Conservation (phyloP, 148 eudicot species). For the Linanthus parryae region DNA sequence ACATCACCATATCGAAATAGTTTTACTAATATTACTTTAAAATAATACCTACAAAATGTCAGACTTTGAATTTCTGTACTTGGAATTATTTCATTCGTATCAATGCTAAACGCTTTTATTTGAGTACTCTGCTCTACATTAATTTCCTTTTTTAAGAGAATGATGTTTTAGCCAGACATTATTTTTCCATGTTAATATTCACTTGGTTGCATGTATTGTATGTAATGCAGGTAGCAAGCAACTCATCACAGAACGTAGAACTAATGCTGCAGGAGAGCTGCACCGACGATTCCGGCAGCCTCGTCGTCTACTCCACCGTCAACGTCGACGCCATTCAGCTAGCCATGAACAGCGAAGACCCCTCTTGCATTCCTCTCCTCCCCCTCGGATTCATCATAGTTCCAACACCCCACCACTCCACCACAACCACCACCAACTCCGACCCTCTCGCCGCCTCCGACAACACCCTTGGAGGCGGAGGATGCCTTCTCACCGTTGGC, state of each 20-base stretch:
- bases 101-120: too few relatives aligned
- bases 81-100: too few relatives aligned
- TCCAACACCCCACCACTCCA: constrained; percentile 38
- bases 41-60: too few relatives aligned
- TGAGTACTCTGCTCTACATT: too few relatives aligned
- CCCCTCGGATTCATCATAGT: constrained; percentile 78
- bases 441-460: constrained; percentile 7
- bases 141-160: too few relatives aligned
- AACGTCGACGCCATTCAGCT: constrained; percentile 80
- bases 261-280: constrained; percentile 96
- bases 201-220: too few relatives aligned
- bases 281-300: constrained; percentile 87
- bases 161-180: too few relatives aligned
- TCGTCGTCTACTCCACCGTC: constrained; percentile 73
- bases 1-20: too few relatives aligned
- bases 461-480: constrained; percentile 26
- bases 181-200: too few relatives aligned
- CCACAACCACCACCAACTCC: not conserved
- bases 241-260: constrained; percentile 88
- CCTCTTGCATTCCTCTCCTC: constrained; percentile 76
- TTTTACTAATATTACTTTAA: too few relatives aligned
- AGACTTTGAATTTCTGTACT: too few relatives aligned
- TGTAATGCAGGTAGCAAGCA: constrained; percentile 89
- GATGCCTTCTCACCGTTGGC: constrained; percentile 75
- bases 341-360: constrained; percentile 86